Percentiles rank a stretch among this genome's conserved stretches.
phyloP scores from a whole-genome alignment of 495 filamentous ascomycete species.

The Sphaerosporella brunnea region DNA sequence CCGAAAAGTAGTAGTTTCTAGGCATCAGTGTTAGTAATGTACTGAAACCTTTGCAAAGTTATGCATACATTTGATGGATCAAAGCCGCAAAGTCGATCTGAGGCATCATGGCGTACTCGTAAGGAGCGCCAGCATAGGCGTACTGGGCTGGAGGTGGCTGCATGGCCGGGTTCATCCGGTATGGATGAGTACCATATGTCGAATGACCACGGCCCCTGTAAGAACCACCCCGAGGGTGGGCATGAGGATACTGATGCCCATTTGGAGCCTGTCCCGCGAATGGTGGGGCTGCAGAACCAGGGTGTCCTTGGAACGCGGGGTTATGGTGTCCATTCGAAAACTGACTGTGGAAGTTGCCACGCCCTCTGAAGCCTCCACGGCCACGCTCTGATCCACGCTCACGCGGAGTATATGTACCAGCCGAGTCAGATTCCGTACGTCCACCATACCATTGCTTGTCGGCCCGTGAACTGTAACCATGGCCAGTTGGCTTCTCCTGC shows the following conservation, averaged over 20 bases:
- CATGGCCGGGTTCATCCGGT: constrained; percentile 21
- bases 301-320: constrained; percentile 10
- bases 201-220: constrained; percentile 9
- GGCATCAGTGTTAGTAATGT: constrained; percentile 15
- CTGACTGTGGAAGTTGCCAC: constrained; percentile 9
- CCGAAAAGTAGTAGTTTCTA: constrained; percentile 81
- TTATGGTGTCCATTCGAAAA: constrained; percentile 13
- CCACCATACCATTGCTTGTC: constrained; percentile 2
- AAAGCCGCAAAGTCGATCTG: constrained; percentile 33
- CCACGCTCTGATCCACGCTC: constrained; percentile 29
- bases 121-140: constrained; percentile 32
- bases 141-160: constrained; percentile 12
- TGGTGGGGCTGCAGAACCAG: constrained; percentile 11
- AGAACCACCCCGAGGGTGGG: constrained; percentile 15
- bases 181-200: background rate
- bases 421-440: background rate
- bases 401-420: constrained; percentile 9
- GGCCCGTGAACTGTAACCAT: constrained; percentile 13
- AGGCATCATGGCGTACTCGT: constrained; percentile 36
- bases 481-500: constrained; percentile 1
- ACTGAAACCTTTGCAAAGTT: background rate
- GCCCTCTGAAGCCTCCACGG: constrained; percentile 29
- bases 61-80: constrained; percentile 47
- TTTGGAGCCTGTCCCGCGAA: constrained; percentile 13
- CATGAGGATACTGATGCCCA: constrained; percentile 19